These are phyloP conservation scores for Flaveria brownii DNA, from an alignment of 129 eudicot species.

Conservation along the genomic window DNA sequence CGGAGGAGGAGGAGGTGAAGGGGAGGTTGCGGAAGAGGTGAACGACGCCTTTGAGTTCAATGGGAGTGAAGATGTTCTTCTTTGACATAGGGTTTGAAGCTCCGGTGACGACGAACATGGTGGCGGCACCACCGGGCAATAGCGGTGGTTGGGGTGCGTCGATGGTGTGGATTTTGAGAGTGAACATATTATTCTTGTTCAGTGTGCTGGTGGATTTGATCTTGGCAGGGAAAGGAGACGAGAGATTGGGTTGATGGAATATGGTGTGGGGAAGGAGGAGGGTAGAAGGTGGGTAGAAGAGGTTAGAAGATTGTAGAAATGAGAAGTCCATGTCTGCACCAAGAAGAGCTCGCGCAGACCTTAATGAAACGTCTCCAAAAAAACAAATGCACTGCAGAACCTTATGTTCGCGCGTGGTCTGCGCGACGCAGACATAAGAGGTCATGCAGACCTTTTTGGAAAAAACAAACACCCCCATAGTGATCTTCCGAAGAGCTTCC, in stretches of 20 bases:
- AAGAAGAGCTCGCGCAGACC: no score
- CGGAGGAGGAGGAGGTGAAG: conserved; percentile 36
- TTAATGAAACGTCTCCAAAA: no score
- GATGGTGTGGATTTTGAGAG: conserved; percentile 60
- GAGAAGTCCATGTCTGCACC: no score
- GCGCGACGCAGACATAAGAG: no score
- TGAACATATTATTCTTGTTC: conserved; percentile 43
- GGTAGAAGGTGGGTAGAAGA: no score
- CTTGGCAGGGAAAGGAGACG: conserved; percentile 27
- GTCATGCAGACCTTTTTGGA: no score
- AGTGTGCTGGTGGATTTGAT: not conserved
- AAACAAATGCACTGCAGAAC: no score
- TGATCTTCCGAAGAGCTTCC: no score
- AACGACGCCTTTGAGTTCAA: conserved; percentile 59
- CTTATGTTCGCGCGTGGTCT: no score
- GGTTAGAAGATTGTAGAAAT: no score
- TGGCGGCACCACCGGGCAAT: conserved; percentile 31
- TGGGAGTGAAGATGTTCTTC: conserved; percentile 24
- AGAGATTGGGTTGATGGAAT: not conserved
- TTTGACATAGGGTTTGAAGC: conserved; percentile 45
- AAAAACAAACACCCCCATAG: no score
- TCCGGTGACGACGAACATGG: conserved; percentile 32
- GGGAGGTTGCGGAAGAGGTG: conserved; percentile 82
- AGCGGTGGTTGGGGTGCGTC: conserved; percentile 61
- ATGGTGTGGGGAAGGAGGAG: no score